Evolutionary conservation across 306 rosid genomes (phyloP).

Genomic region (Vigna mungo): DNA sequence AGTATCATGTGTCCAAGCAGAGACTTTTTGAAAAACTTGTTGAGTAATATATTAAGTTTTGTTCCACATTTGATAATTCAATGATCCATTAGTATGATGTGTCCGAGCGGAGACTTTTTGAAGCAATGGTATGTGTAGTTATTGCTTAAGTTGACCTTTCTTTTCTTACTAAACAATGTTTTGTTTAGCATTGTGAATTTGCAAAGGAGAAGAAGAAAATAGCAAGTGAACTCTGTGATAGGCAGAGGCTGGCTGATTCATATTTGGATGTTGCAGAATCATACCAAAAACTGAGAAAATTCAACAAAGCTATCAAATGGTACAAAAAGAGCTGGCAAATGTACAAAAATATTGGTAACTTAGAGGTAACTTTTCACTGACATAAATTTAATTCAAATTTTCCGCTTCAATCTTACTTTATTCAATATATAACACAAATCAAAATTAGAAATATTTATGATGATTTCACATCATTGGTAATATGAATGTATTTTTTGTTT

Average conservation of each 20-base stretch:
- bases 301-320: conserved; percentile 80
- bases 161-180: conserved; percentile 48
- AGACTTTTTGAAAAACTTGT: conserved; percentile 30
- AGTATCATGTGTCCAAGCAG: conserved; percentile 35
- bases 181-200: conserved; percentile 67
- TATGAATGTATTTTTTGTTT: not conserved
- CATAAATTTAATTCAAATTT: conserved; percentile 13
- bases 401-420: conserved; percentile 15
- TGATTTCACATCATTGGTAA: conserved; percentile 16
- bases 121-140: conserved; percentile 37
- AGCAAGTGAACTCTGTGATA: conserved; percentile 76
- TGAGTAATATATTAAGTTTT: conserved; percentile 29
- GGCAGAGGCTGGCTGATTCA: conserved; percentile 77
- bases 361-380: conserved; percentile 62
- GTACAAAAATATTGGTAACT: conserved; percentile 72
- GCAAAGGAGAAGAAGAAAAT: conserved; percentile 82
- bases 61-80: conserved; percentile 21
- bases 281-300: conserved; percentile 77
- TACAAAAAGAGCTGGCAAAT: conserved; percentile 78
- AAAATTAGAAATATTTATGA: conserved; percentile 15
- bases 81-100: conserved; percentile 22
- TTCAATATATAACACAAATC: conserved; percentile 21
- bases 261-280: conserved; percentile 78
- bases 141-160: conserved; percentile 38
- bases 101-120: conserved; percentile 33